phyloP scores from a whole-genome alignment of 768 basidiomycete species.

The Boletus edulis region DNA sequence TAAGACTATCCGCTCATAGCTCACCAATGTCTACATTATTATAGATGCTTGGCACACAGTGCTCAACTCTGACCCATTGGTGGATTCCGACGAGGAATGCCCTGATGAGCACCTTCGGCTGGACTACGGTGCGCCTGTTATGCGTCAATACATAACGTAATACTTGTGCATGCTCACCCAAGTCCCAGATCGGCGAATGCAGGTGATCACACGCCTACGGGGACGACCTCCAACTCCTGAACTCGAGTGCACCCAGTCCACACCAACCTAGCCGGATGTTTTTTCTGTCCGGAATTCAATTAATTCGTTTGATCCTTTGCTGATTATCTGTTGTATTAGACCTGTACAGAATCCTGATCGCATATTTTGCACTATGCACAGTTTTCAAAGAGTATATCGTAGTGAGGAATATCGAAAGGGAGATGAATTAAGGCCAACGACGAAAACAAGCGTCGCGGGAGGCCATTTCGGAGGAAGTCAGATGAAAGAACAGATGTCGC shows the following conservation, averaged over 20 bases:
- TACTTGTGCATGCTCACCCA: constrained; percentile 8
- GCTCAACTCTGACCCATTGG: constrained; percentile 65
- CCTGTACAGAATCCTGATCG: background rate
- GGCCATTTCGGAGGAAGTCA: constrained; percentile 15
- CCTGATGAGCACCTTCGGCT: constrained; percentile 61
- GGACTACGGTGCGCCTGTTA: constrained; percentile 55
- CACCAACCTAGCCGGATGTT: constrained; percentile 4
- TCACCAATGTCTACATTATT: constrained; percentile 5
- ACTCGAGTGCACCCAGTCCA: constrained; percentile 26
- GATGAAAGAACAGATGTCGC: constrained; percentile 30
- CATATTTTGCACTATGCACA: constrained; percentile 17
- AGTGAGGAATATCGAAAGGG: constrained; percentile 18
- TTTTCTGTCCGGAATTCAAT: background rate
- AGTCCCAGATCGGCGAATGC: constrained; percentile 53
- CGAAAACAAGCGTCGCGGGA: constrained; percentile 14
- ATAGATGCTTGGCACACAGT: constrained; percentile 74
- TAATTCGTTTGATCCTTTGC: background rate
- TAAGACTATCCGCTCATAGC: background rate
- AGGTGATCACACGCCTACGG: constrained; percentile 56
- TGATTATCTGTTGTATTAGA: constrained; percentile 1
- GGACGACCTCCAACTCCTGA: constrained; percentile 59
- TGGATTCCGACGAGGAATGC: constrained; percentile 72
- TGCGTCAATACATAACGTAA: background rate
- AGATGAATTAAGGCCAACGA: constrained; percentile 6
- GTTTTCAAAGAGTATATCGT: constrained; percentile 26